These are phyloP conservation scores for Thoreauomyces humboldtii DNA, from an alignment of 192 early-diverging fungal genomes.

Conservation along the genomic window DNA sequence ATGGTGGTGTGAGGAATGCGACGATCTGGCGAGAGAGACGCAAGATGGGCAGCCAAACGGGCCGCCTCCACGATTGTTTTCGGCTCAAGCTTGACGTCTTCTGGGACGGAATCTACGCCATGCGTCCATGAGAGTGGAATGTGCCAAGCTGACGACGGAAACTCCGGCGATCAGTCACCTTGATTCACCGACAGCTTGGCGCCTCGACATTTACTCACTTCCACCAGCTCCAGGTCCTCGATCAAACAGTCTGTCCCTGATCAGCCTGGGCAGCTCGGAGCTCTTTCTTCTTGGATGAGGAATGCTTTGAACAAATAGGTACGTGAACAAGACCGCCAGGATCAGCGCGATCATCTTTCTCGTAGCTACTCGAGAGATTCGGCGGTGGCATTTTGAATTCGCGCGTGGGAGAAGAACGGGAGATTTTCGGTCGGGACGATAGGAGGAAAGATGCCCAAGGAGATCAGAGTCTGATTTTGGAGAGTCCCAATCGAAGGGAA, in stretches of 20 bases:
- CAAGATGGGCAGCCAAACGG: slow-evolving; percentile 3
- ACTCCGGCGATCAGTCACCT: neutral
- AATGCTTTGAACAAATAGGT: no score
- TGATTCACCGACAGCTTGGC: neutral
- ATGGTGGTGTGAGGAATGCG: slow-evolving; percentile 18
- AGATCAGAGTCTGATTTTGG: no score
- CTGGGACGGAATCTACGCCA: neutral
- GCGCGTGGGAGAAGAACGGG: no score
- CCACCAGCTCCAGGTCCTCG: neutral
- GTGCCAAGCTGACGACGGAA: neutral
- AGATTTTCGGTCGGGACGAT: no score
- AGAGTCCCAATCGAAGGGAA: no score
- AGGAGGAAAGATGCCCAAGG: no score
- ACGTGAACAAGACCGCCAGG: no score
- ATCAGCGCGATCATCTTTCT: no score
- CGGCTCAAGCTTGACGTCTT: neutral
- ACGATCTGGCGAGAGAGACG: neutral
- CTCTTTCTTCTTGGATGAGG: neutral
- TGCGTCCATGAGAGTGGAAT: slow-evolving; percentile 17
- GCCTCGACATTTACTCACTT: neutral
- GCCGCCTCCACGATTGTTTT: neutral
- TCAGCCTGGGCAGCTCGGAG: neutral
- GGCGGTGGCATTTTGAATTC: no score
- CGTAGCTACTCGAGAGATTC: no score
- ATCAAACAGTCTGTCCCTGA: neutral